Percentiles rank a stretch among this genome's conserved stretches.
These are phyloP conservation scores for Fusarium odoratissimum DNA, from an alignment of 2,329 filamentous ascomycete species.

Conservation along the genomic window DNA sequence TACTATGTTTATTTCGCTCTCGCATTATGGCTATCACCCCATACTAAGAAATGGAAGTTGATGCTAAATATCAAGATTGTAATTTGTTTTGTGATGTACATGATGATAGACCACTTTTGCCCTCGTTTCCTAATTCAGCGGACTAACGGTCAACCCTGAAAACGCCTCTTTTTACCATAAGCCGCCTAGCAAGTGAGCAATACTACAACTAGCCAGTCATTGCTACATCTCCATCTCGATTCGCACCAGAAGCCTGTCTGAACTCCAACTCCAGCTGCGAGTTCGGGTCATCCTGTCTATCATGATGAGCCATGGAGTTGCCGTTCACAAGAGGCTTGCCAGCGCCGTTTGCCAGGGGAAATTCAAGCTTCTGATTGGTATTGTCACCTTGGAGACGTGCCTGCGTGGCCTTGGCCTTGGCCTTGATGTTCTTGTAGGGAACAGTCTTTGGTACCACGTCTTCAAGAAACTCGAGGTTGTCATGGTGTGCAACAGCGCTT, in stretches of 20 bases:
- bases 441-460: conserved; percentile 91
- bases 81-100: neutral
- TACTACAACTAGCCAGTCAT: conserved; percentile 65
- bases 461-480: conserved; percentile 93
- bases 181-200: neutral
- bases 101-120: neutral
- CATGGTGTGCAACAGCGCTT: conserved; percentile 85
- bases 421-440: conserved; percentile 83
- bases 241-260: conserved; percentile 56
- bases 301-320: conserved; percentile 40
- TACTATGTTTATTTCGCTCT: conserved; percentile 24
- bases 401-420: conserved; percentile 63
- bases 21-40: conserved; percentile 19
- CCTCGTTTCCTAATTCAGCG: neutral
- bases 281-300: conserved; percentile 57
- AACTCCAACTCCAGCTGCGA: conserved; percentile 68
- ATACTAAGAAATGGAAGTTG: neutral
- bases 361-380: conserved; percentile 42
- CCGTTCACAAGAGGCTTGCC: conserved; percentile 49
- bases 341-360: conserved; percentile 43
- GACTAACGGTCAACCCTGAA: neutral
- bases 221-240: conserved; percentile 64
- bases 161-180: neutral
- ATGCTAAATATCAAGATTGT: neutral
- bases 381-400: conserved; percentile 58